Evolutionary conservation across 163 green algal species (phyloP), one percentile per base, ranked within the genome.

Genomic region (Trebouxiophyceae sp.): DNA sequence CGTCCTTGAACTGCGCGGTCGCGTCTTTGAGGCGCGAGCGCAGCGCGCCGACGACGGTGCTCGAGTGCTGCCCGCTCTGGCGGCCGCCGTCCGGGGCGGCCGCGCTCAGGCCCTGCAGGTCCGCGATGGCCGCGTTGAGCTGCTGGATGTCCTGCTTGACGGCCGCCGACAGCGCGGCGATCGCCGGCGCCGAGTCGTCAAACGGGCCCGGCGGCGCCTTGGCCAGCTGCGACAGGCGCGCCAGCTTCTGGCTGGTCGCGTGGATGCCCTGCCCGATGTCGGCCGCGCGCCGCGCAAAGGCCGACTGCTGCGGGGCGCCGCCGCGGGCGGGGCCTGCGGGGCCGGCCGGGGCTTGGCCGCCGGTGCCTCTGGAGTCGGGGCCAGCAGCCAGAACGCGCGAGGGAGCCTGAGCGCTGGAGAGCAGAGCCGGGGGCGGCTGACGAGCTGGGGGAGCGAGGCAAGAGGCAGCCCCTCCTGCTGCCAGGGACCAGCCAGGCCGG

Each of bases 61-160:
- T 77, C 3, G 70, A 77, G 56, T 85, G 80, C 60, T 76, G 72
- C 7, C 54, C 50, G 27, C 66, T 81, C 58, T 88, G 84, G 34
- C 67, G 74, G 69, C 76, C 84, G 62, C 60, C 32, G 24, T 73
- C 72, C 24, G 12, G 7, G 26, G 33, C 7, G 45, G 57, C 69
- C 7, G 60, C 65, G 7, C 79, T 84, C 26, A 91, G 1, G 2
- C 62, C 75, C 69, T 96, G 89, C 63, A 99, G 79, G 39, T 98
- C 93, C 4, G 82, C 83, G 46, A 98, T 93, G n/a, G 77, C 72
- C 45, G 68, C 67, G 72, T 97, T 97, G 8, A 99, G 77, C 12
- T 68, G 70, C 71, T 93, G 84, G 63, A 99, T 97, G 80, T 98
- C 92, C 68, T 89, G 74, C 77, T 97, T 97, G 56, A 98, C 89